Conservation (phyloP, 2,329 filamentous ascomycete genomes). For the Aspergillus tamarii region DNA sequence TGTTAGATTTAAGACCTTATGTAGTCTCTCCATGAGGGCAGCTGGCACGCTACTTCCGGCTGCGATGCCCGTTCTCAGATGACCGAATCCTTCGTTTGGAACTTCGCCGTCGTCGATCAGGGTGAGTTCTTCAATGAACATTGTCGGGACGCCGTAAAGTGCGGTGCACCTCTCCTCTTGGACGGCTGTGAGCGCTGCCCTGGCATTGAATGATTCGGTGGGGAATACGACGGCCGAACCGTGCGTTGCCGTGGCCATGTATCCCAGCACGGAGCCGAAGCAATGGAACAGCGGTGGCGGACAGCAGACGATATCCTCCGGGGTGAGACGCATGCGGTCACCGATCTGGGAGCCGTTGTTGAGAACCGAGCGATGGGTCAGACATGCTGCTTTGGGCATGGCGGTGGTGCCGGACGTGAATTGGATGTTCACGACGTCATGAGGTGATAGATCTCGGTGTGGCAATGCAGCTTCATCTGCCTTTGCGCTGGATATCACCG, state of each 20-base stretch:
- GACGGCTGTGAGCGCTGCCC: slow-evolving; percentile 67
- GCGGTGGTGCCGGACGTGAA: slow-evolving; percentile 97
- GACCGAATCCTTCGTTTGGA: slow-evolving; percentile 58
- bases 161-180: slow-evolving; percentile 67
- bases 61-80: slow-evolving; percentile 85
- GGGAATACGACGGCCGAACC: slow-evolving; percentile 82
- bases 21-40: slow-evolving; percentile 68
- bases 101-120: slow-evolving; percentile 62
- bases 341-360: slow-evolving; percentile 91
- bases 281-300: slow-evolving; percentile 67
- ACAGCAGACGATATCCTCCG: slow-evolving; percentile 69
- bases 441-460: slow-evolving; percentile 53
- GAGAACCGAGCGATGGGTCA: slow-evolving; percentile 82
- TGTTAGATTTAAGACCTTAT: slow-evolving; percentile 72
- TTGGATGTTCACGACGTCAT: slow-evolving; percentile 89
- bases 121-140: slow-evolving; percentile 89
- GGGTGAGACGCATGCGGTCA: slow-evolving; percentile 77
- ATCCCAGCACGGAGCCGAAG: slow-evolving; percentile 90
- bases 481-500: slow-evolving; percentile 48
- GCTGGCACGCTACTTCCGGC: slow-evolving; percentile 85
- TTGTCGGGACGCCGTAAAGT: slow-evolving; percentile 89
- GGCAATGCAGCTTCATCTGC: slow-evolving; percentile 47
- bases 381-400: slow-evolving; percentile 85
- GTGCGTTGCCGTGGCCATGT: slow-evolving; percentile 89
- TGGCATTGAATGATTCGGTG: slow-evolving; percentile 81